These are phyloP conservation scores for Phlyctochytrium bullatum DNA, from an alignment of 192 early-diverging fungal genomes.

Conservation along the genomic window DNA sequence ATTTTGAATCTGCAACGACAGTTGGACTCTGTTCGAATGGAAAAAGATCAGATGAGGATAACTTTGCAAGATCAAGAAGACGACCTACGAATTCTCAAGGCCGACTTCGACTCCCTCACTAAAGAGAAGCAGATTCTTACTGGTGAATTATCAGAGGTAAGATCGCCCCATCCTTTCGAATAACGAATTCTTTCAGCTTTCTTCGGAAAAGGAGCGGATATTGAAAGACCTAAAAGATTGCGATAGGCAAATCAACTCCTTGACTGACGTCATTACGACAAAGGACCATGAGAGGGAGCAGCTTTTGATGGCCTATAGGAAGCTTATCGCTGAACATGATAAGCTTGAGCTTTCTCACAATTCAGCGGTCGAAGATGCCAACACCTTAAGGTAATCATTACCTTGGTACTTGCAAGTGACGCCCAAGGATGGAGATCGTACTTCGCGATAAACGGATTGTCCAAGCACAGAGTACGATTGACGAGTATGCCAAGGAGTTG, in stretches of 20 bases:
- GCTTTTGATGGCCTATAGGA: constrained; percentile 41
- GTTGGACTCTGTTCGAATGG: neutral
- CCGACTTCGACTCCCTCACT: neutral
- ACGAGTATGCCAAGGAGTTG: constrained; percentile 29
- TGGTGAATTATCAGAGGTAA: neutral
- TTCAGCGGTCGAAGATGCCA: constrained; percentile 29
- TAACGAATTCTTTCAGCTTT: no score
- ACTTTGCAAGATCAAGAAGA: neutral
- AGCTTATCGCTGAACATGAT: constrained; percentile 47
- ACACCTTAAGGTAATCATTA: constrained; percentile 24
- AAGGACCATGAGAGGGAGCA: constrained; percentile 52
- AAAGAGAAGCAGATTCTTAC: neutral
- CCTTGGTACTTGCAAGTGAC: constrained; percentile 14
- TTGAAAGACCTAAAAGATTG: constrained; percentile 38
- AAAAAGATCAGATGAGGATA: neutral
- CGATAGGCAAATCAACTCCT: constrained; percentile 40
- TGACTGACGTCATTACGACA: constrained; percentile 44
- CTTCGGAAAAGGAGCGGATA: constrained; percentile 32
- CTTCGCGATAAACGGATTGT: constrained; percentile 47
- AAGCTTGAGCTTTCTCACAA: constrained; percentile 19
- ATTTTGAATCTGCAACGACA: neutral
- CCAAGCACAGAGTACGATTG: constrained; percentile 40
- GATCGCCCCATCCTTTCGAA: constrained; percentile 10
- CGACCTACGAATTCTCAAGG: neutral
- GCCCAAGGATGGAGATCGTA: constrained; percentile 47